These are phyloP conservation scores for Quercus ilex DNA, from an alignment of 306 rosid genomes.

Conservation along the genomic window DNA sequence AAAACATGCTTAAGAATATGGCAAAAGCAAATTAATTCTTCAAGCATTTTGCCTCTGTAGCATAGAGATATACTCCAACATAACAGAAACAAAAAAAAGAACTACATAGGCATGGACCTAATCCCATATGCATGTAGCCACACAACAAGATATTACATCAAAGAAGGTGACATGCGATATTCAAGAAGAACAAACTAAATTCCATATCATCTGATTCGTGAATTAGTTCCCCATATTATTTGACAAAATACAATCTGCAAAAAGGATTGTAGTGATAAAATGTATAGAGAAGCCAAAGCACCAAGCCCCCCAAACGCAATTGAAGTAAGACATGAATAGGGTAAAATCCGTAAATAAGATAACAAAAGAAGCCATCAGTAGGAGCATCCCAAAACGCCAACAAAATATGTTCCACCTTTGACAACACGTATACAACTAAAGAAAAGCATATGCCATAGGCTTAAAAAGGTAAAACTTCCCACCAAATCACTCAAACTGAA, in stretches of 20 bases:
- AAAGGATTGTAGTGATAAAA: background rate
- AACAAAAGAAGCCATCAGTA: background rate
- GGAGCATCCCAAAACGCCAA: background rate
- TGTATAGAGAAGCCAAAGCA: background rate
- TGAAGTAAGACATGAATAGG: background rate
- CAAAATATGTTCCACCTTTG: background rate
- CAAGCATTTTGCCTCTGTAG: too few relatives aligned
- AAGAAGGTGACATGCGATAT: constrained; percentile 75
- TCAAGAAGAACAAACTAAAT: constrained; percentile 86
- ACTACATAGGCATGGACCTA: too few relatives aligned
- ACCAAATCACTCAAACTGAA: background rate
- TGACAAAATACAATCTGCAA: background rate
- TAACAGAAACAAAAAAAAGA: too few relatives aligned
- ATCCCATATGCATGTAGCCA: too few relatives aligned
- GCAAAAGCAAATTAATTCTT: too few relatives aligned
- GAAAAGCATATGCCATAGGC: background rate
- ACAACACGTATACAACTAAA: background rate
- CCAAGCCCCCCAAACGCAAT: background rate
- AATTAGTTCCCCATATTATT: constrained; percentile 4
- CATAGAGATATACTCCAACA: too few relatives aligned
- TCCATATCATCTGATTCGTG: constrained; percentile 63
- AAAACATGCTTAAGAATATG: too few relatives aligned
- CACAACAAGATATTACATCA: too few relatives aligned
- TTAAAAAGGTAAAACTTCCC: background rate
- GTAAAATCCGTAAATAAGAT: background rate